Conservation (phyloP, 148 eudicot species). For the Oxyria digyna region DNA sequence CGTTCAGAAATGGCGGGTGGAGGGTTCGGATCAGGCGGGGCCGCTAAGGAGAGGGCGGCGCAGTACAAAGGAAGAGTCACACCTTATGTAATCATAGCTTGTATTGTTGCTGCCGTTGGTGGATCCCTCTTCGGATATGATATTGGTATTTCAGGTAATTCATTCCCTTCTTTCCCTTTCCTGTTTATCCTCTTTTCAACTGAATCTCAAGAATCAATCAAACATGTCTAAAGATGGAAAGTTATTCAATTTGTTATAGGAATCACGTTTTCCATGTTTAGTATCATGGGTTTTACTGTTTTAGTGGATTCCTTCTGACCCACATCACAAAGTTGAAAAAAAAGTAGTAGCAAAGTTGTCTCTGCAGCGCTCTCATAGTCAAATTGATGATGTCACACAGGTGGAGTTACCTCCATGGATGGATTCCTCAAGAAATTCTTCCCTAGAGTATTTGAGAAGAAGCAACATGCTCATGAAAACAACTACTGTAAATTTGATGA, state of each 20-base stretch:
- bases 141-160: conserved; percentile 61
- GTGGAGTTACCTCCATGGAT: conserved; percentile 91
- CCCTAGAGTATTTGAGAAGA: conserved; percentile 41
- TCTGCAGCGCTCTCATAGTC: no score
- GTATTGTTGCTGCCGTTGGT: conserved; percentile 58
- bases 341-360: no score
- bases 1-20: conserved; percentile 43
- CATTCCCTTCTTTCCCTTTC: not conserved
- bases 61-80: conserved; percentile 55
- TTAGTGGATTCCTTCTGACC: no score
- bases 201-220: not conserved
- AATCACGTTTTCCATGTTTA: no score
- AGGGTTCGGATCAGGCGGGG: conserved; percentile 16
- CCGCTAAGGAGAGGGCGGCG: conserved; percentile 44
- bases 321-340: no score
- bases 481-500: conserved; percentile 86
- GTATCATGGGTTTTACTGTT: no score
- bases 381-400: conserved; percentile 15
- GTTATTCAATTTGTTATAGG: not conserved
- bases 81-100: conserved; percentile 41
- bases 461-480: conserved; percentile 48
- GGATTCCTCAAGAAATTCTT: conserved; percentile 64
- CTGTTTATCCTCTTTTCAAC: not conserved
- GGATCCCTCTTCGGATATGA: conserved; percentile 78
- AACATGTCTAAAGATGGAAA: no score